These are phyloP conservation scores for Eurotiales sp. DNA, from an alignment of 2,329 filamentous ascomycete genomes.

Conservation along the genomic window DNA sequence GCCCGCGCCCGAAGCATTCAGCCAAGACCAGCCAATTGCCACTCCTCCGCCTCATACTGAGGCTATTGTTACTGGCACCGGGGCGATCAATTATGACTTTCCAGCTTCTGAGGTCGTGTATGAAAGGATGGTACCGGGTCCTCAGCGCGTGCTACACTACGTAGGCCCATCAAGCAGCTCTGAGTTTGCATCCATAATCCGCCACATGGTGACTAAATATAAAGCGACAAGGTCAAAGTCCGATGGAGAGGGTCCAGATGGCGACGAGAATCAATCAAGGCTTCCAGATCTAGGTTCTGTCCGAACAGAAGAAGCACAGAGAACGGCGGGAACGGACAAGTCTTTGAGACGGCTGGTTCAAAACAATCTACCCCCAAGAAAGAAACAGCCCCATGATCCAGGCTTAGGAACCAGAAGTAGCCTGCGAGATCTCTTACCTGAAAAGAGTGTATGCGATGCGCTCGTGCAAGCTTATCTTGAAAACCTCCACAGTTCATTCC, in stretches of 20 bases:
- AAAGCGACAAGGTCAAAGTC: conserved; percentile 3
- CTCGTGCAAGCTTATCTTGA: conserved; percentile 36
- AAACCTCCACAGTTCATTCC: conserved; percentile 34
- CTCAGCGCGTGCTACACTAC: conserved; percentile 11
- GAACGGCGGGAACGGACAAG: neutral
- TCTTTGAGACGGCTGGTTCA: conserved; percentile 1
- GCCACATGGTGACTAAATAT: conserved; percentile 12
- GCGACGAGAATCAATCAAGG: neutral
- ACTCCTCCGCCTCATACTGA: neutral
- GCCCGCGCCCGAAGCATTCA: conserved; percentile 13
- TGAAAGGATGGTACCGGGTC: conserved; percentile 13
- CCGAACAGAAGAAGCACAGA: neutral
- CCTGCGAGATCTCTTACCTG: conserved; percentile 6
- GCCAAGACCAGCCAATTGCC: neutral
- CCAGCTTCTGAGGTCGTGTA: conserved; percentile 6
- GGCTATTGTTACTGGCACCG: neutral
- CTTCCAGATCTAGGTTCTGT: neutral
- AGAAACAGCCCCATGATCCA: neutral
- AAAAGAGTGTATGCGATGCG: conserved; percentile 20
- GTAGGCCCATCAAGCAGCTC: conserved; percentile 14
- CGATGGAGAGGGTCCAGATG: neutral
- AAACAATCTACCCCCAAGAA: neutral
- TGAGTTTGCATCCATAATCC: conserved; percentile 14
- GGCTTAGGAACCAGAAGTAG: neutral
- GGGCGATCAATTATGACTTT: neutral